These are phyloP conservation scores for Picochlorum sp. DNA, from an alignment of 139 green algal species.

Conservation along the genomic window DNA sequence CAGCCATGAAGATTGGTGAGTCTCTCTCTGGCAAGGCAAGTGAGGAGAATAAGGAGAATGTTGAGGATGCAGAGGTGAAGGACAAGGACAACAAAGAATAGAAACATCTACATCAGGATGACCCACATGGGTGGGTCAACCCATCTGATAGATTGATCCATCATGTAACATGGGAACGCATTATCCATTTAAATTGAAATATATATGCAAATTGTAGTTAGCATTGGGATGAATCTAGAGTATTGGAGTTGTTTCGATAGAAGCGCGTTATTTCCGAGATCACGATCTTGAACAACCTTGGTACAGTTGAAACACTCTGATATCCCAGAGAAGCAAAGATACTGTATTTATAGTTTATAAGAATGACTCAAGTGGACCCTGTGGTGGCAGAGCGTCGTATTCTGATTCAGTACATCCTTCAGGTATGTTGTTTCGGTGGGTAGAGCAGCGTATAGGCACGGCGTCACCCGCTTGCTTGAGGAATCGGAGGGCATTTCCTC, in stretches of 20 bases:
- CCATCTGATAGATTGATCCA: neutral
- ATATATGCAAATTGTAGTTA: no score
- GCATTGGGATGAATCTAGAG: no score
- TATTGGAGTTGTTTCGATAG: no score
- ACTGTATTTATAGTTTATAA: neutral
- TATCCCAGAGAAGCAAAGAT: no score
- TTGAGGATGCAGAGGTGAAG: constrained; percentile 23
- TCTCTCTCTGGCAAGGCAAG: constrained; percentile 39
- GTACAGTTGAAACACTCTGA: no score
- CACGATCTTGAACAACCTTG: no score
- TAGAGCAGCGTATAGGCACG: no score
- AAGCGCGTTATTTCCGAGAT: no score
- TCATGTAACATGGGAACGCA: no score
- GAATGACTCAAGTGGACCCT: neutral
- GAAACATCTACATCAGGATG: neutral
- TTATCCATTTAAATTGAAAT: no score
- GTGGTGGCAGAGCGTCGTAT: neutral
- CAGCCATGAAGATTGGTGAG: constrained; percentile 96
- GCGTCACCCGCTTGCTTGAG: no score
- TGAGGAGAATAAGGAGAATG: constrained; percentile 16
- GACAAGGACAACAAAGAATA: constrained; percentile 9
- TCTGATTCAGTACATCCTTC: neutral
- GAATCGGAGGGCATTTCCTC: no score
- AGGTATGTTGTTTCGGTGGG: neutral
- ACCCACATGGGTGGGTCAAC: neutral